Base-by-base conservation (phyloP, 2,329 filamentous ascomycete genomes). In the Volutella citrinella region DNA sequence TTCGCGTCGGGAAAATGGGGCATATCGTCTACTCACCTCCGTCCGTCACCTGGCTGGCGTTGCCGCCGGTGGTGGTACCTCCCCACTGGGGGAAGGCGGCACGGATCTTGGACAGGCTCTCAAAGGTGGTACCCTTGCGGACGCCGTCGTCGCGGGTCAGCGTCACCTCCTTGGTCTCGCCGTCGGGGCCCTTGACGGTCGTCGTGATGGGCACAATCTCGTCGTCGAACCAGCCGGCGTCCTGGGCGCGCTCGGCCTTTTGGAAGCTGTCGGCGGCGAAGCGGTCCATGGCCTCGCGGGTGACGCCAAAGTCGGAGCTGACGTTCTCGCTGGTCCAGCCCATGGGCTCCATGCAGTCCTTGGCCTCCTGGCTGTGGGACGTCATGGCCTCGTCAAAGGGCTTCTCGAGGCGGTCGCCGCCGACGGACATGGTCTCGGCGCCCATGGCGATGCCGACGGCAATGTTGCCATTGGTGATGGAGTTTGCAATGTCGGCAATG, bases 301-400 rank as follows among this genome's bases (percentile, higher is more conserved):
- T 68, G 59, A 98, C 82, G 57, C 84, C 78, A 63, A 97, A 97
- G 67, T 97, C 93, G 30, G 80, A 80, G 52, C 84, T 88, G 18
- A 98, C 89, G 59, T 97, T 97, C 72, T 98, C 93, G 40, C 84
- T 91, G 4, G 93, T 98, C 78, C 95, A 94, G 15, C 93, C 93
- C 93, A 98, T 98, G 48, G 91, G 86, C 74, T 89, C 79, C 79
- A 91, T 79, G 73, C 89, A 93, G 68, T 97, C 91, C 28, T 65
- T 65, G 1, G 88, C 78, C 58, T 96, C 87, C 59, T 88, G 84
- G 66, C 76, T 84, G 55, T 74, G 68, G 50, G 68, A 60, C 28
- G 87, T 68, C 40, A 97, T 80, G 44, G 83, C 80, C 46, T 84
- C 80, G 61, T 88, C 82, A 65, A 96, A 93, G 5, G 85, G 82